Percentiles rank a stretch among this genome's conserved stretches.
Conservation (phyloP, 2,329 filamentous ascomycete genomes). For the Chalaropsis thielavioides region DNA sequence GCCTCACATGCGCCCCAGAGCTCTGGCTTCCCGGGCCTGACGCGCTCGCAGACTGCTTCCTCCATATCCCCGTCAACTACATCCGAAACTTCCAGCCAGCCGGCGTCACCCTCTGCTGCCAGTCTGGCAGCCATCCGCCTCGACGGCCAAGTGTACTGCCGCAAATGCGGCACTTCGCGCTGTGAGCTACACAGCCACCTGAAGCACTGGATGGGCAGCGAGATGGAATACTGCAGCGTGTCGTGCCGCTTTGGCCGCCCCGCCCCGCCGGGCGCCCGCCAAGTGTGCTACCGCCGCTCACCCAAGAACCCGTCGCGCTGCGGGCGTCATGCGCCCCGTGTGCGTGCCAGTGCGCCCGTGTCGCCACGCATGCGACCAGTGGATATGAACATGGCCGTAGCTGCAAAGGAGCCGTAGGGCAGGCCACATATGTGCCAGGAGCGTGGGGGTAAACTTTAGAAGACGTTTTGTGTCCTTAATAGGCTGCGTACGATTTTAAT, state of each 20-base stretch:
- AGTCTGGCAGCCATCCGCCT: constrained; percentile 36
- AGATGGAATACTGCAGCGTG: constrained; percentile 46
- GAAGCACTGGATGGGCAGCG: constrained; percentile 42
- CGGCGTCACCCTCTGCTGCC: constrained; percentile 18
- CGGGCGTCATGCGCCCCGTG: constrained; percentile 33
- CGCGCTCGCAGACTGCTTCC: neutral
- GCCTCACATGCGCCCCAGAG: constrained; percentile 10
- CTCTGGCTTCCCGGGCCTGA: constrained; percentile 3
- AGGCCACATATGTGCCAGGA: neutral
- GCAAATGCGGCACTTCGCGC: constrained; percentile 45
- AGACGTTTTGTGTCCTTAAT: neutral
- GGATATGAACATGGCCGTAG: neutral
- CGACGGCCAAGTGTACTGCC: constrained; percentile 46
- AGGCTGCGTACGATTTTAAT: neutral
- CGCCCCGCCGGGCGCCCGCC: constrained; percentile 33
- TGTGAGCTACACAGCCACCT: constrained; percentile 52
- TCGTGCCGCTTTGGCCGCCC: constrained; percentile 40
- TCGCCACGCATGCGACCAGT: constrained; percentile 8
- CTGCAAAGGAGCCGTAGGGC: neutral
- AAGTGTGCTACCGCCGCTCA: constrained; percentile 44
- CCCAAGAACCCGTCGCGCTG: constrained; percentile 44
- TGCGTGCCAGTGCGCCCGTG: constrained; percentile 14
- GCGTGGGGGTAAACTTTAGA: neutral
- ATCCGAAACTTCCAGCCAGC: constrained; percentile 14
- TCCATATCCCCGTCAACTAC: constrained; percentile 14